Base-by-base conservation (phyloP, 352 stramenopile species). In the Pythium phragmiticola region DNA sequence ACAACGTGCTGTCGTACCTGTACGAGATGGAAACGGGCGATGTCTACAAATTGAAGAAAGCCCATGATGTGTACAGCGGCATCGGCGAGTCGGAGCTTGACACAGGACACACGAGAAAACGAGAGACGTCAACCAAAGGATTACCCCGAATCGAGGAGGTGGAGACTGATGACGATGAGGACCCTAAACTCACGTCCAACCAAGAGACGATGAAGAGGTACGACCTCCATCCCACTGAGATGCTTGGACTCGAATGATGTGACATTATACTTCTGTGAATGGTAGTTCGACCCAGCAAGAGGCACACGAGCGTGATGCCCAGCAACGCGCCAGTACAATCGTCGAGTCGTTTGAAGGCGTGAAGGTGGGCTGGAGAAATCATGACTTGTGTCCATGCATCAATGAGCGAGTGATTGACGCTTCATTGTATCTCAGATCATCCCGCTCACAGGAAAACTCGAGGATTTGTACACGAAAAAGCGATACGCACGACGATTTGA, bases 1-100 rank as follows among this genome's bases (percentile, higher is more conserved):
- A 94, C 74, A 98, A 98, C 60, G 59, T 98, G 21, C 74, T 98
- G 21, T 96, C 82, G 52, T 93, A 86, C 60, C 63, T 98, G 49
- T 95, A 94, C 66, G 87, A 95, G 65, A 82, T 98, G 30, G 94
- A 98, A 68, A 96, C 84, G 4, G 85, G 85, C 0, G 75, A 80
- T 17, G 69, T 76, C 17, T 98, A 98, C 76, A 71, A 75, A 41
- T 97, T 98, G 89, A 84, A 72, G 46, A 96, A 95, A 69, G 82
- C 76, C 1, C 86, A 95, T 62, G 86, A 95, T 19, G 85, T 95
- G 57, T 95, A 92, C 73, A 95, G 86, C 34, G 86, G 86, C n/a
- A 90, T 95, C 45, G 76, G 87, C 37, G 76, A 90, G 47, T 66
- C 65, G n/a, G 71, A 76, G 39, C 61, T 66, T 11, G 59, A 65